A percentile compares a stretch with the other conserved stretches of the same genome.
Evolutionary conservation across 306 rosid genomes (phyloP).

Genomic region (Begonia loranthoides): DNA sequence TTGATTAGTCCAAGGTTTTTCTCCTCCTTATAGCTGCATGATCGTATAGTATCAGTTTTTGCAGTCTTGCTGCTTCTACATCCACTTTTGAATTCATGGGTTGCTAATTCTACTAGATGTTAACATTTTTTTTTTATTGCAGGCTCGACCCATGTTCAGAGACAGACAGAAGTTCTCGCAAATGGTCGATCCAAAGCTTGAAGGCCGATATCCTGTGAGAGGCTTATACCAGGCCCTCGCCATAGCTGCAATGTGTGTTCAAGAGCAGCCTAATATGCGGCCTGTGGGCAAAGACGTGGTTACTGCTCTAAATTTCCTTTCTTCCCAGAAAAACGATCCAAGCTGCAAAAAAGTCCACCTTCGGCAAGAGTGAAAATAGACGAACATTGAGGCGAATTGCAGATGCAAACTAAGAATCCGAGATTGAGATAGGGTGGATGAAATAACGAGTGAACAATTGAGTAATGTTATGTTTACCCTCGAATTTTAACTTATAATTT

Average conservation of each 20-base stretch:
- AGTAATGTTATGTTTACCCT: no score
- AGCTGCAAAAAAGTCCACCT: not conserved
- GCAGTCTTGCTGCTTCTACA: no score
- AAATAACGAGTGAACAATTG: no score
- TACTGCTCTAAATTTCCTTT: slow-evolving; percentile 3
- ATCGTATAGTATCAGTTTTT: no score
- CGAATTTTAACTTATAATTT: no score
- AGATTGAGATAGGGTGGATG: no score
- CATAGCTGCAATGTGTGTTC: slow-evolving; percentile 11
- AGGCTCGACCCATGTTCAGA: slow-evolving; percentile 9
- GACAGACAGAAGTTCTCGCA: slow-evolving; percentile 3
- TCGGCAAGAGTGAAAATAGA: no score
- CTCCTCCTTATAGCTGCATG: no score
- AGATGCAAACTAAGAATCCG: no score
- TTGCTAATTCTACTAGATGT: not conserved
- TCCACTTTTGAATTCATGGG: no score
- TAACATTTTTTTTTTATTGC: not conserved
- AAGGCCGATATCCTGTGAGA: slow-evolving; percentile 3
- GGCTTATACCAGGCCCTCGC: slow-evolving; percentile 14
- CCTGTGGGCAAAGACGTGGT: slow-evolving; percentile 6
- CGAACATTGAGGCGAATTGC: no score
- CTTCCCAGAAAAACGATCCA: slow-evolving; percentile 2
- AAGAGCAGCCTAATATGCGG: slow-evolving; percentile 8
- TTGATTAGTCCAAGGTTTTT: no score
- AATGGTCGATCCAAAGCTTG: slow-evolving; percentile 11